Base-by-base conservation (phyloP, 2,329 filamentous ascomycete species). In the Exserohilum rostratum region DNA sequence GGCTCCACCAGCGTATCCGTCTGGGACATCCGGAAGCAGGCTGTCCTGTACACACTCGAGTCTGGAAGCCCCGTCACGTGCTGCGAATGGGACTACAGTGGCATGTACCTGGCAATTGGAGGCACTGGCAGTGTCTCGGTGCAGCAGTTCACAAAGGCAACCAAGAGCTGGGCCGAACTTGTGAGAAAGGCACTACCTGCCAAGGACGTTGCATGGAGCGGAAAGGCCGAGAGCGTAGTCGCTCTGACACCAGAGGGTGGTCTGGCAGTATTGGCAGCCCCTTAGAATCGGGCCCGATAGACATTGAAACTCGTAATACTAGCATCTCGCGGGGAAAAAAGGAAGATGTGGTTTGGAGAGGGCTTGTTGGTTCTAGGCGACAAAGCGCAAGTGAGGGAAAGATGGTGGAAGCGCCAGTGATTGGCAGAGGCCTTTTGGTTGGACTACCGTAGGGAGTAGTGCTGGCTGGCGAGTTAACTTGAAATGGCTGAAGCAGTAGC, bases 71-170 rank as follows among this genome's bases (percentile, higher is more conserved):
- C 85, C n/a, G 86, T 96, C 43, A 85, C 90, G 57, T 86, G 84
- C 35, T 82, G 97, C 60, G 82, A 83, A 44, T 99, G 93, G 93
- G 95, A 99, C 72, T 97, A 96, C 79, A 95, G 90, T 6, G 93
- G 93, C 38, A 93, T 97, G 76, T 99, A 90, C 79, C 82, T 99
- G 48, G 90, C 93, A 22, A 89, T 90, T 11, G 90, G 86, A 3
- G 93, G 93, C 6, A 83, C 88, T 3, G 87, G 88, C 39, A 92
- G 92, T 25, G 80, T 97, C 42, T 90, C 90, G 5, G 90, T 99
- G 35, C 91, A 95, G 75, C 90, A 96, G 69, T 99, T 96, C 77
- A 84, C 85, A 60, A 99, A 98, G 83, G 81, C 87, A 47, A 83
- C 86, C 58, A 99, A 96, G 84, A 83, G 84, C 53, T 99, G 95